Conservation (phyloP, 2,329 filamentous ascomycete genomes). For the Rachicladosporium sp. region DNA sequence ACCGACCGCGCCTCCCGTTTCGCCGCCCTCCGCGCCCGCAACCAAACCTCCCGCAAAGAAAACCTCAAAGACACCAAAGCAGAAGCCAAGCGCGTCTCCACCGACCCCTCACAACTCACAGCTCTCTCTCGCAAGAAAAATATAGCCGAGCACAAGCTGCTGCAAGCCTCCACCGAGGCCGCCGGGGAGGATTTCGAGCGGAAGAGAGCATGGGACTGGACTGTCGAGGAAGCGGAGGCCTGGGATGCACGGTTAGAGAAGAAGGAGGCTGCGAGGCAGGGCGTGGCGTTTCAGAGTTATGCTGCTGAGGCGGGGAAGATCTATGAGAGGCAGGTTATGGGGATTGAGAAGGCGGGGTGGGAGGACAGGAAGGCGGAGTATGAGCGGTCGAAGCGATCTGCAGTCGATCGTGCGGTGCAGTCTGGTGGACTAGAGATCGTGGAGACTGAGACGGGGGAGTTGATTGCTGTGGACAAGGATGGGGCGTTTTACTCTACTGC, state of each 20-base stretch:
- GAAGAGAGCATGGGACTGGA: conserved; percentile 98
- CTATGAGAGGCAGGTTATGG: conserved; percentile 82
- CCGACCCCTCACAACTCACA: conserved; percentile 64
- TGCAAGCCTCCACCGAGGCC: conserved; percentile 82
- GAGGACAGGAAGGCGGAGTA: conserved; percentile 55
- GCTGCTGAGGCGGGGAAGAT: conserved; percentile 77
- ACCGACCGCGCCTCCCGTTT: conserved; percentile 63
- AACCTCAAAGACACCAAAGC: conserved; percentile 77
- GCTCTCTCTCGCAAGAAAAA: conserved; percentile 76
- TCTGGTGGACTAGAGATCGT: conserved; percentile 82
- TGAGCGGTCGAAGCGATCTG: conserved; percentile 70
- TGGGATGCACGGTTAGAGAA: conserved; percentile 90
- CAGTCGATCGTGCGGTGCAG: conserved; percentile 72
- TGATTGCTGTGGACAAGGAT: conserved; percentile 85
- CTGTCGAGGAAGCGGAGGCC: conserved; percentile 79
- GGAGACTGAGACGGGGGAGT: conserved; percentile 83
- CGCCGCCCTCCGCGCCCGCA: conserved; percentile 70
- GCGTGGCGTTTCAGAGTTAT: conserved; percentile 85
- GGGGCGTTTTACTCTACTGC: conserved; percentile 84
- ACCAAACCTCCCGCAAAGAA: conserved; percentile 42
- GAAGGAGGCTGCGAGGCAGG: conserved; percentile 67
- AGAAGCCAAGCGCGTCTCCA: conserved; percentile 67
- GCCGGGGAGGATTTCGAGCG: conserved; percentile 87
- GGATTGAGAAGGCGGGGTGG: conserved; percentile 42
- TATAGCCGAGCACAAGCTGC: conserved; percentile 78